Conservation (phyloP, 2,329 filamentous ascomycete species). For the Didymellaceae sp. region DNA sequence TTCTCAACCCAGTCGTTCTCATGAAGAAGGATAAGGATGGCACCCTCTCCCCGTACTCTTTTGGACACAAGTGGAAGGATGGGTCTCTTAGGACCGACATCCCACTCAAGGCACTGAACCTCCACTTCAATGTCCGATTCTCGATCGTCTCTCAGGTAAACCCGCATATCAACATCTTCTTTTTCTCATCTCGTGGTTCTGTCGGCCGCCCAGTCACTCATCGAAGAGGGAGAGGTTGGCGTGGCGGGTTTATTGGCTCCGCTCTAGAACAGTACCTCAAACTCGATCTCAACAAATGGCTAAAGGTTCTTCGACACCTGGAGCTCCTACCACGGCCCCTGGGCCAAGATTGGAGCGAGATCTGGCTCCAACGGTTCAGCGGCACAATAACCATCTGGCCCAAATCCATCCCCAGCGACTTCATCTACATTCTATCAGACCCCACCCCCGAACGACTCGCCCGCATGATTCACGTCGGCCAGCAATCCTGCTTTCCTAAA, state of each 20-base stretch:
- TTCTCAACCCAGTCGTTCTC: constrained; percentile 91
- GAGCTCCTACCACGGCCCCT: constrained; percentile 89
- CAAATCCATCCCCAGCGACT: constrained; percentile 77
- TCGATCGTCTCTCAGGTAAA: constrained; percentile 89
- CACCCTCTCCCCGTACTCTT: constrained; percentile 84
- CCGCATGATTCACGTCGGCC: constrained; percentile 87
- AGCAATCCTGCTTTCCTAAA: constrained; percentile 88
- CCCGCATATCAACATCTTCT: constrained; percentile 97
- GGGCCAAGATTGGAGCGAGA: constrained; percentile 94
- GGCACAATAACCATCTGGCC: constrained; percentile 98
- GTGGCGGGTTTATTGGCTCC: constrained; percentile 90
- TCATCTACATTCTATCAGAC: constrained; percentile 84
- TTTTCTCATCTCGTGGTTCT: constrained; percentile 91
- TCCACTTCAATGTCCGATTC: constrained; percentile 99
- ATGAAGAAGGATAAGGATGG: constrained; percentile 85
- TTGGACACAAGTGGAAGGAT: constrained; percentile 99
- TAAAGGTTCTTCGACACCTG: constrained; percentile 90
- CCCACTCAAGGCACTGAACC: constrained; percentile 88
- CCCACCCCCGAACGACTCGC: constrained; percentile 77
- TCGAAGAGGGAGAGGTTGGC: constrained; percentile 90
- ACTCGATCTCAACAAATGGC: constrained; percentile 95
- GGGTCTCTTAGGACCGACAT: constrained; percentile 94
- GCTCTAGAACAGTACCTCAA: constrained; percentile 95
- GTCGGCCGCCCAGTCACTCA: constrained; percentile 95
- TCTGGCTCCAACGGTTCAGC: constrained; percentile 94